Evolutionary conservation across 2,329 filamentous ascomycete species (phyloP).

Genomic region (Aspergillus sp.): DNA sequence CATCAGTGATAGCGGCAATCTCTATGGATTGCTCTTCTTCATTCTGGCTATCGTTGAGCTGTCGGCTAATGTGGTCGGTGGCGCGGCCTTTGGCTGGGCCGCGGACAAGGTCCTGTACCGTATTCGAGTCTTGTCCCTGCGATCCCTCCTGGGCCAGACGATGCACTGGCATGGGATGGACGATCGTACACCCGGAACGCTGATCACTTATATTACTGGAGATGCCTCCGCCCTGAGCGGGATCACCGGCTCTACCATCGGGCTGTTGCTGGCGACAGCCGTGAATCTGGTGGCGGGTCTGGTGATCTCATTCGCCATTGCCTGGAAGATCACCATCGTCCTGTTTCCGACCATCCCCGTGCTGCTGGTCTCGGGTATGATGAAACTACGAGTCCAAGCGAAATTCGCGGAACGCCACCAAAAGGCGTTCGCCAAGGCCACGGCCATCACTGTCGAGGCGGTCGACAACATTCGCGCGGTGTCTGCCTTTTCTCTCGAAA

Average conservation of each 20-base stretch:
- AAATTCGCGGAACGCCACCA: conserved; percentile 56
- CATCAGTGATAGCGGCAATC: conserved; percentile 50
- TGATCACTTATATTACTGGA: conserved; percentile 67
- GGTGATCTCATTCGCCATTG: conserved; percentile 66
- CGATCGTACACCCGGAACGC: conserved; percentile 57
- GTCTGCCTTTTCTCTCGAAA: conserved; percentile 51
- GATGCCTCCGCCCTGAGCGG: conserved; percentile 66
- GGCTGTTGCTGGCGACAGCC: conserved; percentile 65
- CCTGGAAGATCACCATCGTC: conserved; percentile 74
- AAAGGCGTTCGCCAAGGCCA: conserved; percentile 50
- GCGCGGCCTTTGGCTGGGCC: conserved; percentile 55
- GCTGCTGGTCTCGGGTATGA: conserved; percentile 65
- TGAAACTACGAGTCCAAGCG: conserved; percentile 63
- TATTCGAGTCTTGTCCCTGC: conserved; percentile 61
- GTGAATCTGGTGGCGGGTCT: conserved; percentile 68
- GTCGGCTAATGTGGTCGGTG: conserved; percentile 59
- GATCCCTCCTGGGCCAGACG: conserved; percentile 63
- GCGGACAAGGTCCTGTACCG: conserved; percentile 64
- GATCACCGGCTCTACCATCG: conserved; percentile 68
- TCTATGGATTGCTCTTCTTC: conserved; percentile 60
- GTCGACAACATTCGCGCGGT: conserved; percentile 52
- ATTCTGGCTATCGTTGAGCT: conserved; percentile 59
- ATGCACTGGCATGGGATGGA: conserved; percentile 68
- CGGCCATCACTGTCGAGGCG: conserved; percentile 52
- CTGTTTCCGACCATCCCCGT: conserved; percentile 68